A percentile compares a stretch with the other conserved stretches of the same genome.
Conservation (phyloP, 441 rosid genomes). For the Adansonia gregorii region DNA sequence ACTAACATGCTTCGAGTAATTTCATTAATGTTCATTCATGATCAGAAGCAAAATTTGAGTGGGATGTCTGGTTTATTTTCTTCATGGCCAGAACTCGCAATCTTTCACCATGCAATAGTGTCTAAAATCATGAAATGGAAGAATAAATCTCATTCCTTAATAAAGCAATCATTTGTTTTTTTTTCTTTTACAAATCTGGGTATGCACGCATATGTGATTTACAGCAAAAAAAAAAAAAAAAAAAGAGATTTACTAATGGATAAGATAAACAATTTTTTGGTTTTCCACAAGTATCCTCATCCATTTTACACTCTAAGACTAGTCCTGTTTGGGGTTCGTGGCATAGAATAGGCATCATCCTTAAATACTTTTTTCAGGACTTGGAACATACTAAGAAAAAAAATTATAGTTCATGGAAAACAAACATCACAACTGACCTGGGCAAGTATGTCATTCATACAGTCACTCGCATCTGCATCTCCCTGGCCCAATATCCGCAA, state of each 20-base stretch:
- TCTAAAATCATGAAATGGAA: neutral
- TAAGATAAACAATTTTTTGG: neutral
- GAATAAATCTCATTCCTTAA: neutral
- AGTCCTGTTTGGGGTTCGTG: too few relatives aligned
- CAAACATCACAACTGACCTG: constrained; percentile 60
- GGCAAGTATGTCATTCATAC: constrained; percentile 98
- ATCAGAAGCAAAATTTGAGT: neutral
- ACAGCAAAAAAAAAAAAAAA: neutral
- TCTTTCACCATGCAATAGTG: neutral
- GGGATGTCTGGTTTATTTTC: neutral
- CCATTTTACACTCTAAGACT: too few relatives aligned
- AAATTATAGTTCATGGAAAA: constrained; percentile 1
- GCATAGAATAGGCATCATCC: neutral
- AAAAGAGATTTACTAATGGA: neutral
- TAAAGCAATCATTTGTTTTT: neutral
- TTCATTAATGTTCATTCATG: constrained; percentile 14
- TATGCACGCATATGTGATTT: neutral
- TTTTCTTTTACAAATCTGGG: neutral
- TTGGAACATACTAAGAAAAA: constrained; percentile 1
- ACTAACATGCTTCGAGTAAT: neutral
- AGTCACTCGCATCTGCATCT: constrained; percentile 93
- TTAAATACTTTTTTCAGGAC: constrained; percentile 12
- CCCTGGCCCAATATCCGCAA: constrained; percentile 90
- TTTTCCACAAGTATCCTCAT: too few relatives aligned
- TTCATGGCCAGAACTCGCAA: neutral